Base-by-base conservation (phyloP, 176 grass and related monocot genomes). In the Miscanthus lutarioriparius region DNA sequence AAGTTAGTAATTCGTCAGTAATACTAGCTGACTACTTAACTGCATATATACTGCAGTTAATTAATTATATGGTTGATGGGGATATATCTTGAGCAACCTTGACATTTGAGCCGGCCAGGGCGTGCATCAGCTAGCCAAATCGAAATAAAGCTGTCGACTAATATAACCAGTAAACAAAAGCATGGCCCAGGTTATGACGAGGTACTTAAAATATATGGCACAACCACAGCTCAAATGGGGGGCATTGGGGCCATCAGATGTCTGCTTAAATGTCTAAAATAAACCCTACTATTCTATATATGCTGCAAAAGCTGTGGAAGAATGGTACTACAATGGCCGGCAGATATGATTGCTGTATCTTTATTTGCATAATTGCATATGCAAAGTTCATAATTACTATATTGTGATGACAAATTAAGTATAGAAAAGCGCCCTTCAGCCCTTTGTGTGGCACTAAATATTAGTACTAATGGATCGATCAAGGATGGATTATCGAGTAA, bases 281-380 rank as follows among this genome's bases (percentile, higher is more conserved):
- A 81, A 51, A 15, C 78, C 62, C 39, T 56, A 54, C 22, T 36
- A n/a, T 33, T 33, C 43, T 30, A 68, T 53, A 37, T 35, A 35
- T 66, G 6, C 64, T n/a, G n/a, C n/a, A n/a, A 65, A 62, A 48
- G 41, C 4, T 53, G 56, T 45, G 40, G 20, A 35, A 63, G 65
- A 5, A 66, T 59, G 1, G 8, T 15, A 38, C 28, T 66, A 39
- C 53, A 30, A 32, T 85, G 64, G 64, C 74, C 54, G 74, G 83
- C 74, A 77, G 74, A 23, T 37, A 77, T 58, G n/a, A 38, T 70
- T 22, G 9, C 4, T 61, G n/a, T 26, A 76, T 64, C 70, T 81
- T 81, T 81, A 70, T 70, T 80, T 81, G 17, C 19, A 65, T 77
- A 74, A 56, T 76, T 49, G 32, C 82, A 67, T 23, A 54, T 40